Evolutionary conservation across 331 rosid genomes (phyloP), one percentile per base, ranked within the genome.

Genomic region (Cydonia oblonga): DNA sequence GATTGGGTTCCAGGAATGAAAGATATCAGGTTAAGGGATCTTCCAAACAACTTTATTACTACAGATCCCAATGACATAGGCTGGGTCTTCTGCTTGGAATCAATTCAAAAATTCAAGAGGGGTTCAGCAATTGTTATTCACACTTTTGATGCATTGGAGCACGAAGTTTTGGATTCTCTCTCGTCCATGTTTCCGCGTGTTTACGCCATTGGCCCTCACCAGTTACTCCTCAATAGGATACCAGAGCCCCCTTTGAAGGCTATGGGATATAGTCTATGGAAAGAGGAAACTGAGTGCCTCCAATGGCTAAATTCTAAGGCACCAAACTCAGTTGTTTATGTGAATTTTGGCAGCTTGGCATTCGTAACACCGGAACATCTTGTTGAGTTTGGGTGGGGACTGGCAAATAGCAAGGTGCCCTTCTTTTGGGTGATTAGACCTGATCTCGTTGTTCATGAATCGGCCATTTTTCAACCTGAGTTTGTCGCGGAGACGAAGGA

Each of bases 371-470:
- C 78, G 22, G 65, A 74, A 15, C 87, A 87, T 11, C 56, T 84
- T 25, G 64, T 76, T 80, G 91, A 87, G 35, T 44, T 84, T 9
- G 91, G 78, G 9, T 80, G 84, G 86, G 91, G 91, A 33, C 68
- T 87, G 35, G 82, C 80, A 78, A 84, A 82, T 64, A 78, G 89
- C 64, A 73, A 78, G 71, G 53, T 57, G 3, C 79, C 56, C 2
- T 87, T 82, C 66, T 61, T 84, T 22, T 84, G 88, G 91, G 86
- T 84, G 56, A 84, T 84, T 74, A 84, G 89, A 71, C 83, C 84
- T 64, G 87, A 87, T 74, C 64, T 84, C 62, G 72, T 84, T 30
- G 56, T 22, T 3, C 76, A 66, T 5, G 78, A 81, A 15, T 64
- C 73, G 1, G 42, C 77, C 0, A 51, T 80, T 23, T 35, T 35